These are phyloP conservation scores for Pseudogymnoascus sp. DNA, from an alignment of 2,329 filamentous ascomycete species.

Conservation along the genomic window DNA sequence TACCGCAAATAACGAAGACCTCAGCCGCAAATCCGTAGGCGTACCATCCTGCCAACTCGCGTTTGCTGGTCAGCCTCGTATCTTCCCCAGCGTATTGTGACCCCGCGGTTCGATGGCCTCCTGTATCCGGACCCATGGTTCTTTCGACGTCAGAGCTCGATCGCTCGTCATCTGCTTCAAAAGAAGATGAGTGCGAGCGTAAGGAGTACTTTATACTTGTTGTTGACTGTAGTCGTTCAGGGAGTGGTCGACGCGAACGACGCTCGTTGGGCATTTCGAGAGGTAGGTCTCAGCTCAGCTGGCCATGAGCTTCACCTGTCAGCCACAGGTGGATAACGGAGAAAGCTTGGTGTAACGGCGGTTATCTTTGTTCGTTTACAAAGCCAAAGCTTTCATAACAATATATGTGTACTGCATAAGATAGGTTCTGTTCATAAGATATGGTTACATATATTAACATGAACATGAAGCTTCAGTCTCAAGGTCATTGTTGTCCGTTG, in stretches of 20 bases:
- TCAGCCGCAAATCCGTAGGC: conserved; percentile 94
- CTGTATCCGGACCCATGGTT: conserved; percentile 29
- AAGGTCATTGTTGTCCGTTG: neutral
- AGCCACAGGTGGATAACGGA: neutral
- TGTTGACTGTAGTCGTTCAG: conserved; percentile 17
- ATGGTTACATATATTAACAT: neutral
- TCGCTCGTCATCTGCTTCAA: conserved; percentile 62
- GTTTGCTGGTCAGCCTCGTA: conserved; percentile 73
- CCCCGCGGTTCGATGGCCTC: conserved; percentile 27
- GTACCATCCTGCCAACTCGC: conserved; percentile 91
- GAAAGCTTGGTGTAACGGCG: conserved; percentile 7
- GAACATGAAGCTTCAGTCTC: neutral
- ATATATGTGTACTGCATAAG: neutral
- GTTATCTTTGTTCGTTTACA: neutral
- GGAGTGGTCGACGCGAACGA: conserved; percentile 1
- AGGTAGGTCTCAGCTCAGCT: neutral
- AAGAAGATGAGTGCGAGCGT: conserved; percentile 50
- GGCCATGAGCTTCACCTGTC: conserved; percentile 2
- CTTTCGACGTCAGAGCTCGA: conserved; percentile 33
- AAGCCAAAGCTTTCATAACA: neutral
- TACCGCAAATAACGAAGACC: conserved; percentile 87
- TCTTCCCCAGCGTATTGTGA: conserved; percentile 72
- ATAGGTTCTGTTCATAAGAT: neutral
- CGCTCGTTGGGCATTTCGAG: conserved; percentile 5
- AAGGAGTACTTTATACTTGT: conserved; percentile 44